These are phyloP conservation scores for Microcyclospora tardicrescens DNA, from an alignment of 2,329 filamentous ascomycete species.

Conservation along the genomic window DNA sequence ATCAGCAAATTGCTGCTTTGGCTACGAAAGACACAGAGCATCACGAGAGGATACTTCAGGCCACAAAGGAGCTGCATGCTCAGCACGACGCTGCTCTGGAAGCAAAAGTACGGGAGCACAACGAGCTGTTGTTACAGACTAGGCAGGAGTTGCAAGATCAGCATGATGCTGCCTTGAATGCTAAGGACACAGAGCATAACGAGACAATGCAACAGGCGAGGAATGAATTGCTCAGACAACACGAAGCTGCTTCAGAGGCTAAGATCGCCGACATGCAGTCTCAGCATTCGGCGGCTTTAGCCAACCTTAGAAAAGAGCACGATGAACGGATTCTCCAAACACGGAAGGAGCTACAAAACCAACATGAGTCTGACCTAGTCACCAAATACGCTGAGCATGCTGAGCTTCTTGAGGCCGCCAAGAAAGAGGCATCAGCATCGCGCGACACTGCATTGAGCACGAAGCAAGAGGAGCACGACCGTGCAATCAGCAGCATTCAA, in stretches of 20 bases:
- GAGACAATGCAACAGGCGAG: background rate
- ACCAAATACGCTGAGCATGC: background rate
- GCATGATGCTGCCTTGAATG: background rate
- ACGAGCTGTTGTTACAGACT: background rate
- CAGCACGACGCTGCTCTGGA: background rate
- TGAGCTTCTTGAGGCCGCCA: background rate
- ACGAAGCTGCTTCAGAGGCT: background rate
- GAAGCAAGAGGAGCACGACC: slow-evolving; percentile 1
- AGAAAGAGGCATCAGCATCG: background rate
- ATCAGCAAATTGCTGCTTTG: background rate
- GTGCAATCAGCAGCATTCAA: slow-evolving; percentile 3
- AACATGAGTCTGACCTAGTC: background rate
- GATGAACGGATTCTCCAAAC: no score
- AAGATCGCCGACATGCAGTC: no score
- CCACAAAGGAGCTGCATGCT: background rate
- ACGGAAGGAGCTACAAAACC: background rate
- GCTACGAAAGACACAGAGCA: background rate
- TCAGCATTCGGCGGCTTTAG: no score
- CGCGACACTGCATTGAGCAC: slow-evolving; percentile 1
- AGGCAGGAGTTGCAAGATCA: background rate
- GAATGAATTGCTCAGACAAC: background rate
- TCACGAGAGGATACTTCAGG: background rate
- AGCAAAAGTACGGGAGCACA: background rate
- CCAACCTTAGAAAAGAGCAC: no score
- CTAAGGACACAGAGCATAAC: background rate